A percentile compares a stretch with the other conserved stretches of the same genome.
Conservation (phyloP, 2,329 filamentous ascomycete genomes). For the Malbranchea zuffiana region DNA sequence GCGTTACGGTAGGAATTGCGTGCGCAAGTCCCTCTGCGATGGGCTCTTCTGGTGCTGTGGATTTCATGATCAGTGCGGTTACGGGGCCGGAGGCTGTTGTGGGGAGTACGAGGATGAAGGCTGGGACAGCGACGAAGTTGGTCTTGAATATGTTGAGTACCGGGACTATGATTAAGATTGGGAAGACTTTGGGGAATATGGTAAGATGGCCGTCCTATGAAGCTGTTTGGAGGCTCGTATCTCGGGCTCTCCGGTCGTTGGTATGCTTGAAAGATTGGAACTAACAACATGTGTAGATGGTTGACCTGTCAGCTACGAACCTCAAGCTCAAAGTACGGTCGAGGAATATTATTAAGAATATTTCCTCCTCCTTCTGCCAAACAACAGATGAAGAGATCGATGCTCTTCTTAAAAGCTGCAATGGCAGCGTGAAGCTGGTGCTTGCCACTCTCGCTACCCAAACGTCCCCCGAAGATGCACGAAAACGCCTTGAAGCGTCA, state of each 20-base stretch:
- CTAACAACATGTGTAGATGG: no score
- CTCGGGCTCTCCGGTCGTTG: not conserved
- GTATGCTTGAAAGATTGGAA: no score
- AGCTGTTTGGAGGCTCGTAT: not conserved
- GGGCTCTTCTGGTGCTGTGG: conserved; percentile 19
- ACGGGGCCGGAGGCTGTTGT: conserved; percentile 37
- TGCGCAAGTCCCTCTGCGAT: conserved; percentile 31
- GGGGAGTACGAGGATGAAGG: conserved; percentile 39
- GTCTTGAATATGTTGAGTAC: conserved; percentile 38
- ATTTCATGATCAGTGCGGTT: conserved; percentile 30
- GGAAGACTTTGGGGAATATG: conserved; percentile 36
- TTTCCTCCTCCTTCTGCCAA: conserved; percentile 16
- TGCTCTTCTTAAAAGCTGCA: conserved; percentile 19
- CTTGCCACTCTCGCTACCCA: conserved; percentile 22
- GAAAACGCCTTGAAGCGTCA: conserved; percentile 16
- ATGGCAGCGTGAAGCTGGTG: conserved; percentile 27
- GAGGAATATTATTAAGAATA: conserved; percentile 25
- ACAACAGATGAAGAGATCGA: conserved; percentile 22
- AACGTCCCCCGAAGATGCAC: conserved; percentile 19
- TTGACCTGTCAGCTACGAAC: conserved; percentile 31
- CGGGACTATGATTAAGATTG: conserved; percentile 32
- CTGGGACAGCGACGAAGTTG: conserved; percentile 38
- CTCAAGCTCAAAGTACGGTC: conserved; percentile 29
- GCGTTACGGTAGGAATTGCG: conserved; percentile 30
- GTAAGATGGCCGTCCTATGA: conserved; percentile 17